phyloP scores from a whole-genome alignment of 352 stramenopile genomes.

The Phytophthora cajani region DNA sequence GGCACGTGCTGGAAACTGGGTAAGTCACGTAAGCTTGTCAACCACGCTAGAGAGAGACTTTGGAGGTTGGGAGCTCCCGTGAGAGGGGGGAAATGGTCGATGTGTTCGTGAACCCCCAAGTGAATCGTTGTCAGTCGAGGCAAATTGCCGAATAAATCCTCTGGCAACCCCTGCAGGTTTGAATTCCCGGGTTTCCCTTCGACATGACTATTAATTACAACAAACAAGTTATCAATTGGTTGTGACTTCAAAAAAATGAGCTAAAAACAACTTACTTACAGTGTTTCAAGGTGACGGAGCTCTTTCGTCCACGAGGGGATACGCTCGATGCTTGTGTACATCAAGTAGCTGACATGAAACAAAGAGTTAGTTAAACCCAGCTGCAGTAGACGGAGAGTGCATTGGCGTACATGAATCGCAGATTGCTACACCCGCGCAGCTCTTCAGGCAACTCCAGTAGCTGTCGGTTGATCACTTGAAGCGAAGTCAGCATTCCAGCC shows the following conservation, averaged over 20 bases:
- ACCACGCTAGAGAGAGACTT: constrained; percentile 21
- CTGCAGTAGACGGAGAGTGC: neutral
- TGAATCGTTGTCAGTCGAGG: constrained; percentile 21
- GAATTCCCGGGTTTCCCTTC: constrained; percentile 24
- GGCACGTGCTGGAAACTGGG: constrained; percentile 21
- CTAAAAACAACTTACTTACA: constrained; percentile 3
- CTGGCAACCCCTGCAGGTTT: constrained; percentile 23
- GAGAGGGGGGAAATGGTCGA: constrained; percentile 16
- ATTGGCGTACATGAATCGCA: constrained; percentile 15
- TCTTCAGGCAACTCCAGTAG: constrained; percentile 32
- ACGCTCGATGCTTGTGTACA: constrained; percentile 19
- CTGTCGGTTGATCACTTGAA: constrained; percentile 51
- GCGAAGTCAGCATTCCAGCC: constrained; percentile 33
- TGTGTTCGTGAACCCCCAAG: constrained; percentile 19
- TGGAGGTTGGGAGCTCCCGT: constrained; percentile 22
- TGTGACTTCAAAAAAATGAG: too few relatives aligned
- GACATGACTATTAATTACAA: constrained; percentile 14
- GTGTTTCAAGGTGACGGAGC: constrained; percentile 20
- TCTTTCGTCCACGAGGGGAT: constrained; percentile 19
- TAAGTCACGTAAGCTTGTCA: constrained; percentile 16
- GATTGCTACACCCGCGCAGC: constrained; percentile 25
- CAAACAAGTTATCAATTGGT: too few relatives aligned
- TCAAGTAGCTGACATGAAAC: constrained; percentile 12
- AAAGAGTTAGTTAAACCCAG: neutral
- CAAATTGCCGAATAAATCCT: constrained; percentile 25